Conservation (phyloP, 2,329 filamentous ascomycete species). For the Alternaria hordeiaustralica region DNA sequence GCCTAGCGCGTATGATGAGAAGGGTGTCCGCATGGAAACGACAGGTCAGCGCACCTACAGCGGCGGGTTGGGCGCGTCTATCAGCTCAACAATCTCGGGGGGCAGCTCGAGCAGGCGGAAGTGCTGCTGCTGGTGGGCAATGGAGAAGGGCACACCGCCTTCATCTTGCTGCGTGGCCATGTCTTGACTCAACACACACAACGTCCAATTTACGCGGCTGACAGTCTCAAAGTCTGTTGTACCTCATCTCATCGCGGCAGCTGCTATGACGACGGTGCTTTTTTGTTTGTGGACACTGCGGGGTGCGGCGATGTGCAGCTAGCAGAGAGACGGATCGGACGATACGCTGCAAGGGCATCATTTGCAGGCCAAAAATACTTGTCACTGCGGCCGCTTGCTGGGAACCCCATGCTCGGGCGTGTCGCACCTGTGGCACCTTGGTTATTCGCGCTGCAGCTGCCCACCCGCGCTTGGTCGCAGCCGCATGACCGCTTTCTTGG, state of each 20-base stretch:
- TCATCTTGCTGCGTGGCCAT: slow-evolving; percentile 54
- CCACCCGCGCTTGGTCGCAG: slow-evolving; percentile 34
- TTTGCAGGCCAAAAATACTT: slow-evolving; percentile 27
- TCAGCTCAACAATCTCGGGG: slow-evolving; percentile 61
- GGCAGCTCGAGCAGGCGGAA: slow-evolving; percentile 68
- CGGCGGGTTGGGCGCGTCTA: slow-evolving; percentile 56
- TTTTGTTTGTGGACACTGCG: slow-evolving; percentile 11
- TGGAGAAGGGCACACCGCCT: slow-evolving; percentile 51
- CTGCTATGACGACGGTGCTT: slow-evolving; percentile 11
- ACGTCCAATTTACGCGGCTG: neutral
- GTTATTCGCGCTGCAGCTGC: slow-evolving; percentile 32
- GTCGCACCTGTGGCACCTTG: slow-evolving; percentile 35
- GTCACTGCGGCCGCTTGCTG: slow-evolving; percentile 11
- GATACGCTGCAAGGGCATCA: slow-evolving; percentile 7
- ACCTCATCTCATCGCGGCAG: neutral
- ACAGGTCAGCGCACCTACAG: slow-evolving; percentile 44
- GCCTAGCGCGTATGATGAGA: slow-evolving; percentile 38
- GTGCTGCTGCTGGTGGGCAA: slow-evolving; percentile 56
- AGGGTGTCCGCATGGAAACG: slow-evolving; percentile 21
- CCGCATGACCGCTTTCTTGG: slow-evolving; percentile 29
- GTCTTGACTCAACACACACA: neutral
- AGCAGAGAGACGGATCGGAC: slow-evolving; percentile 2
- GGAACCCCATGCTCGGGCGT: slow-evolving; percentile 21
- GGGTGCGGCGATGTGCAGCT: slow-evolving; percentile 10
- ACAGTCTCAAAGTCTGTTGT: neutral